Evolutionary conservation across 2,329 filamentous ascomycete genomes (phyloP).

Genomic region (Cercospora citrullina): DNA sequence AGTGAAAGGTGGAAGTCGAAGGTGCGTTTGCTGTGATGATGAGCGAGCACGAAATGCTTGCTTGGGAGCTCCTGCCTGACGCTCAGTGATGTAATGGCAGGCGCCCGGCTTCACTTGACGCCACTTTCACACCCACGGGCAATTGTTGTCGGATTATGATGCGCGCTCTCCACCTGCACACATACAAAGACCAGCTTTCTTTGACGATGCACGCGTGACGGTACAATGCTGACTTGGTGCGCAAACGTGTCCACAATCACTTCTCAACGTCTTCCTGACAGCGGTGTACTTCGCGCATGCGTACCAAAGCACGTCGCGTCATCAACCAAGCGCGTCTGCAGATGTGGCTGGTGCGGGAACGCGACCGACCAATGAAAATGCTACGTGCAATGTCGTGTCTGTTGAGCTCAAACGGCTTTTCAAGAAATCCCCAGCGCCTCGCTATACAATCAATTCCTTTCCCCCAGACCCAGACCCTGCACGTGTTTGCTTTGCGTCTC

Average conservation of each 20-base stretch:
- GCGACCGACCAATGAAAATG: not conserved
- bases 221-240: not conserved
- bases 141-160: not conserved
- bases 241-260: not conserved
- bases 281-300: not conserved
- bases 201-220: not conserved
- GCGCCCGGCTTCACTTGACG: not conserved
- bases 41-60: not conserved
- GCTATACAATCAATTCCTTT: conserved; percentile 3
- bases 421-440: conserved; percentile 3
- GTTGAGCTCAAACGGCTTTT: not conserved
- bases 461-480: not conserved
- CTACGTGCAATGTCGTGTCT: not conserved
- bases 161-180: not conserved
- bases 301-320: not conserved
- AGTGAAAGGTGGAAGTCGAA: not conserved
- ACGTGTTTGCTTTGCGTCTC: not conserved
- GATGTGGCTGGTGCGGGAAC: not conserved
- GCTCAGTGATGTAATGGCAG: conserved; percentile 5
- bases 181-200: not conserved
- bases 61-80: conserved; percentile 3
- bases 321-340: conserved; percentile 1
- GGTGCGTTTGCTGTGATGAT: not conserved
- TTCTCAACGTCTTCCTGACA: not conserved
- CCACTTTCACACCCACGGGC: not conserved